A percentile compares a stretch with the other conserved stretches of the same genome.
These are phyloP conservation scores for Lyophyllum decastes DNA, from an alignment of 768 basidiomycete species.

Conservation along the genomic window DNA sequence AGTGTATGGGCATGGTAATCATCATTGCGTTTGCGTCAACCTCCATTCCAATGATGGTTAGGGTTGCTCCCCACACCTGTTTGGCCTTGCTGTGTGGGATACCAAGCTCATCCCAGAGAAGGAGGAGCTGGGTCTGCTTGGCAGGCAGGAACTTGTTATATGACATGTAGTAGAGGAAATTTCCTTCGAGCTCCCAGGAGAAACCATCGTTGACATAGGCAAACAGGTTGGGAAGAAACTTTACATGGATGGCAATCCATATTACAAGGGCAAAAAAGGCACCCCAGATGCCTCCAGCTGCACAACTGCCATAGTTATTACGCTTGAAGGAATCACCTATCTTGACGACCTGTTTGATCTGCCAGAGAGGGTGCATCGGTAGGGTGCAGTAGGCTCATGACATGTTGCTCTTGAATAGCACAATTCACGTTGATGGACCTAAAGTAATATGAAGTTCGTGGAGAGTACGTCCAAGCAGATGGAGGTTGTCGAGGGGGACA, in stretches of 20 bases:
- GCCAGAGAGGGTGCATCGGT: conserved; percentile 31
- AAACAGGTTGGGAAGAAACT: conserved; percentile 18
- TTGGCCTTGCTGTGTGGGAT: conserved; percentile 36
- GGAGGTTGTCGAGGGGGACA: conserved; percentile 1
- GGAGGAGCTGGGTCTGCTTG: neutral
- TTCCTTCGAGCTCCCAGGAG: conserved; percentile 17
- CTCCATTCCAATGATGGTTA: conserved; percentile 39
- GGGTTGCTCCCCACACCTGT: conserved; percentile 31
- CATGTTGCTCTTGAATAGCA: conserved; percentile 42
- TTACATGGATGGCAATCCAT: conserved; percentile 32
- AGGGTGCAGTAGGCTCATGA: conserved; percentile 31
- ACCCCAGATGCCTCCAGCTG: conserved; percentile 23
- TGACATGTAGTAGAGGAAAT: conserved; percentile 26
- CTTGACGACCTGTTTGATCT: conserved; percentile 34
- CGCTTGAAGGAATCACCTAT: conserved; percentile 25
- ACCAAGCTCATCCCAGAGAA: conserved; percentile 40
- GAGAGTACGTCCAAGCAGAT: neutral
- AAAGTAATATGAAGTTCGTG: neutral
- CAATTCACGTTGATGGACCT: neutral
- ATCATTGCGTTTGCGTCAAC: conserved; percentile 35
- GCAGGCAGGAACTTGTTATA: conserved; percentile 17
- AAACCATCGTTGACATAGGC: conserved; percentile 36
- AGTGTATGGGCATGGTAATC: too few species aligned
- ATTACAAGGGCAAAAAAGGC: conserved; percentile 28
- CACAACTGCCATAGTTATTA: conserved; percentile 33